A percentile compares a stretch with the other conserved stretches of the same genome.
These are phyloP conservation scores for Ambrosia artemisiifolia DNA, from an alignment of 129 eudicot genomes.

Conservation along the genomic window DNA sequence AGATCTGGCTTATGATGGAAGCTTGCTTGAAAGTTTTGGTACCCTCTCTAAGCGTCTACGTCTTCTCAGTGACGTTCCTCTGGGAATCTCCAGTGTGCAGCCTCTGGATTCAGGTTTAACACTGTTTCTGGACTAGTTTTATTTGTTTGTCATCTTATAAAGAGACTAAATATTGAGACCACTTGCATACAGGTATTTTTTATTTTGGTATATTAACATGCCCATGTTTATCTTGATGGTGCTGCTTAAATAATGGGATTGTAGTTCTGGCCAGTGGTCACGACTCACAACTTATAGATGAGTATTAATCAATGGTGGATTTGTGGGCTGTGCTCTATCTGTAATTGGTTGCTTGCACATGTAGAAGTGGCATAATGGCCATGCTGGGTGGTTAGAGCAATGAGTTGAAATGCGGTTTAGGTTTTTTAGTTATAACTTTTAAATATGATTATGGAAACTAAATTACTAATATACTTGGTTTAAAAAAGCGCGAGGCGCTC, in stretches of 20 bases:
- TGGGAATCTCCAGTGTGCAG: slow-evolving; percentile 80
- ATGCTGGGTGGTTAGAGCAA: background rate
- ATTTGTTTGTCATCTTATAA: background rate
- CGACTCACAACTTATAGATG: background rate
- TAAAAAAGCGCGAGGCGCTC: too few relatives aligned
- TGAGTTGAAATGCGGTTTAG: background rate
- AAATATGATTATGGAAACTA: background rate
- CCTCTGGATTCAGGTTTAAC: slow-evolving; percentile 82
- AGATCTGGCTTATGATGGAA: slow-evolving; percentile 42
- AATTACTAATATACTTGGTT: background rate
- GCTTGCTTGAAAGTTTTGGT: slow-evolving; percentile 54
- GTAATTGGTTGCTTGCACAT: background rate
- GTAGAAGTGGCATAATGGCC: background rate
- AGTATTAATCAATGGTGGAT: background rate
- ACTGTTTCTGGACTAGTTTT: background rate
- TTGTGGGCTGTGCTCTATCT: background rate
- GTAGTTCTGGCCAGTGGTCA: background rate
- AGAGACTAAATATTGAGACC: background rate
- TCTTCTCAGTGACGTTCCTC: slow-evolving; percentile 63
- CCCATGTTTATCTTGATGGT: background rate
- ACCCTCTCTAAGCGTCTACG: slow-evolving; percentile 64
- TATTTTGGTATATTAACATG: background rate
- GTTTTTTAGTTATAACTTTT: background rate
- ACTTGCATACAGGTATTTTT: background rate
- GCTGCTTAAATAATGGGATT: background rate